phyloP scores from a whole-genome alignment of 257 asterid genomes.

The Primulina huaijiensis region DNA sequence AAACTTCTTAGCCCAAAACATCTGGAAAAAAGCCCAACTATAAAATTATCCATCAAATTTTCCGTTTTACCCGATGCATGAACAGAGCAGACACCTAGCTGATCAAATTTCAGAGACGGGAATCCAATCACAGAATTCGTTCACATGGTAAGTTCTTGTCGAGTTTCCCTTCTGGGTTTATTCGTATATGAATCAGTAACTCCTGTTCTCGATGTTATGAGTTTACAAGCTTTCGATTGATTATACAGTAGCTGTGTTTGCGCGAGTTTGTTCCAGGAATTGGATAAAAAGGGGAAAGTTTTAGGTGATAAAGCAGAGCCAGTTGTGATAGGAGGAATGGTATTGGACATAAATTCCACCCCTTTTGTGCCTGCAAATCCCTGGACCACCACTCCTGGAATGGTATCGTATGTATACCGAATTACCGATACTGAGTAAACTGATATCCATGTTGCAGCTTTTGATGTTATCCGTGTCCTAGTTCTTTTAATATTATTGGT shows the following conservation, averaged over 20 bases:
- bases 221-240: background rate
- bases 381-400: slow-evolving; percentile 91
- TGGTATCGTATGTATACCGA: slow-evolving; percentile 41
- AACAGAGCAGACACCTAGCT: background rate
- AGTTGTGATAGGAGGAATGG: slow-evolving; percentile 93
- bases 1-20: background rate
- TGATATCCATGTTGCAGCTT: background rate
- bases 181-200: too few relatives aligned
- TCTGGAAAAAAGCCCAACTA: background rate
- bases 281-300: slow-evolving; percentile 14
- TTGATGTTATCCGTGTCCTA: background rate
- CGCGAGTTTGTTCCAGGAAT: slow-evolving; percentile 19
- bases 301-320: slow-evolving; percentile 34
- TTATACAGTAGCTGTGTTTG: background rate
- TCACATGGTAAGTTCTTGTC: background rate
- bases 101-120: background rate
- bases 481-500: too few relatives aligned
- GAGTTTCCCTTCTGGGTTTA: background rate
- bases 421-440: background rate
- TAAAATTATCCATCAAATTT: background rate
- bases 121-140: background rate
- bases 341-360: slow-evolving; percentile 73
- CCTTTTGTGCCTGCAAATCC: slow-evolving; percentile 59
- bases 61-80: background rate
- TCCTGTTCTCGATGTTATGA: background rate